These are phyloP conservation scores for Barnettozyma californica DNA, from an alignment of 805 yeast species.

Conservation along the genomic window DNA sequence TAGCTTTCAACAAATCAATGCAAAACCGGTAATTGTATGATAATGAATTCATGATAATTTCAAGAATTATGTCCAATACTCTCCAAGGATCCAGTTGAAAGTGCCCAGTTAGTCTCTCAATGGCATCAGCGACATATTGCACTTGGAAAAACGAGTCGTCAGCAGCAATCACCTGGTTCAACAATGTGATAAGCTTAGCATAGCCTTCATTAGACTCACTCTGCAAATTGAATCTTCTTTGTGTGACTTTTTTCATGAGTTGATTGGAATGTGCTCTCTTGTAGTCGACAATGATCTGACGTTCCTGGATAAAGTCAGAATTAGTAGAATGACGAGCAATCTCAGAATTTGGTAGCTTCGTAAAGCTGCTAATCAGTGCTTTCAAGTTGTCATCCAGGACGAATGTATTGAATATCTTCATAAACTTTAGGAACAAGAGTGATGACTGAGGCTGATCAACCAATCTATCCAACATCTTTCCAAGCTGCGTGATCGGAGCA, in stretches of 20 bases:
- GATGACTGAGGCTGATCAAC: slow-evolving; percentile 7
- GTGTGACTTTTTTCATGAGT: slow-evolving; percentile 16
- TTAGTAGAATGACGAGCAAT: slow-evolving; percentile 14
- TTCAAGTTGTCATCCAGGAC: slow-evolving; percentile 20
- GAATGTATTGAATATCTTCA: slow-evolving; percentile 28
- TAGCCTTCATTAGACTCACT: slow-evolving; percentile 79
- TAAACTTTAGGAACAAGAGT: slow-evolving; percentile 23
- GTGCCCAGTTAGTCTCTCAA: slow-evolving; percentile 64
- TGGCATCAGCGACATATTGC: slow-evolving; percentile 38
- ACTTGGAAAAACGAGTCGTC: slow-evolving; percentile 38
- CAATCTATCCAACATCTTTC: slow-evolving; percentile 16
- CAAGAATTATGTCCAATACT: slow-evolving; percentile 57
- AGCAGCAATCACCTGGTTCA: slow-evolving; percentile 37
- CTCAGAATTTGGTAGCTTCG: slow-evolving; percentile 18
- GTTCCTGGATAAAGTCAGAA: slow-evolving; percentile 36
- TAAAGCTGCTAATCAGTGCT: slow-evolving; percentile 23
- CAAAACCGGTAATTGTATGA: slow-evolving; percentile 42
- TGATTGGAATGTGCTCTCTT: neutral
- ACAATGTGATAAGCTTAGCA: slow-evolving; percentile 51
- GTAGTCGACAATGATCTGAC: slow-evolving; percentile 7
- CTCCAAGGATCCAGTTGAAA: slow-evolving; percentile 70
- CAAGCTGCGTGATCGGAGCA: slow-evolving; percentile 5
- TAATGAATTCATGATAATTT: slow-evolving; percentile 42
- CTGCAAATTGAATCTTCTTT: slow-evolving; percentile 58
- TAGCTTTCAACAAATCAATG: slow-evolving; percentile 42